These are phyloP conservation scores for Paraphaeosphaeria minitans DNA, from an alignment of 2,329 filamentous ascomycete genomes.

Conservation along the genomic window DNA sequence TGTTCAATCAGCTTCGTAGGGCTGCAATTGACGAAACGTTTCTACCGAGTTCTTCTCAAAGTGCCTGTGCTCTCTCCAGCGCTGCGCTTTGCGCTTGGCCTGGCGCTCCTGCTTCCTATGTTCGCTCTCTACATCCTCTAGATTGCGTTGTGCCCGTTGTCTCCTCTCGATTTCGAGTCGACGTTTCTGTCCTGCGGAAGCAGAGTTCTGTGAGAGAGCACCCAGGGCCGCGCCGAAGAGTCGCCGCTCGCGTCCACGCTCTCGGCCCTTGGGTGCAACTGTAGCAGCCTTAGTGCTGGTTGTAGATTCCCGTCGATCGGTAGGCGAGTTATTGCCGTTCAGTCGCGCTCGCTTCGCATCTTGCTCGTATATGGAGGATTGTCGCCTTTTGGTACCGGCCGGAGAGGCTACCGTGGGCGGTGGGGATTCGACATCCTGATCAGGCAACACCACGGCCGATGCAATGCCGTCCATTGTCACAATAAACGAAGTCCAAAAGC, in stretches of 20 bases:
- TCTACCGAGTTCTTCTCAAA: slow-evolving; percentile 77
- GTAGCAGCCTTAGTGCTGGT: slow-evolving; percentile 45
- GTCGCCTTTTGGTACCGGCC: slow-evolving; percentile 55
- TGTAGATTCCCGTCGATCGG: slow-evolving; percentile 25
- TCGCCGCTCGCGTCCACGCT: slow-evolving; percentile 82
- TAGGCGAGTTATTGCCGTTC: slow-evolving; percentile 38
- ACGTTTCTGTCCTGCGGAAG: slow-evolving; percentile 66
- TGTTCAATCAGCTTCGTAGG: slow-evolving; percentile 22
- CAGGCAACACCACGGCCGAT: slow-evolving; percentile 61
- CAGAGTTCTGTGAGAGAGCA: slow-evolving; percentile 74
- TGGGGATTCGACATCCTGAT: slow-evolving; percentile 37
- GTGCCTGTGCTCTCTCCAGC: slow-evolving; percentile 71
- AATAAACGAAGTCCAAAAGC: slow-evolving; percentile 1
- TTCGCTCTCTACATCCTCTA: slow-evolving; percentile 73
- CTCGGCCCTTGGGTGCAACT: slow-evolving; percentile 60
- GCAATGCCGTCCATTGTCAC: slow-evolving; percentile 52
- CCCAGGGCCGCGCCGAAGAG: slow-evolving; percentile 83
- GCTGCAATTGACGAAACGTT: slow-evolving; percentile 8
- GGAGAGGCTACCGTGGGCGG: slow-evolving; percentile 40
- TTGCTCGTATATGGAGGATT: slow-evolving; percentile 59
- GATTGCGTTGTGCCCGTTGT: slow-evolving; percentile 75
- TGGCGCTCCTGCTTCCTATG: slow-evolving; percentile 69
- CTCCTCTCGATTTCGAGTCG: slow-evolving; percentile 81
- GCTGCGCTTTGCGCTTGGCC: slow-evolving; percentile 64
- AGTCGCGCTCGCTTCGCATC: slow-evolving; percentile 60